Evolutionary conservation across 345 rosid species (phyloP).

Genomic region (Nasturtium officinale): DNA sequence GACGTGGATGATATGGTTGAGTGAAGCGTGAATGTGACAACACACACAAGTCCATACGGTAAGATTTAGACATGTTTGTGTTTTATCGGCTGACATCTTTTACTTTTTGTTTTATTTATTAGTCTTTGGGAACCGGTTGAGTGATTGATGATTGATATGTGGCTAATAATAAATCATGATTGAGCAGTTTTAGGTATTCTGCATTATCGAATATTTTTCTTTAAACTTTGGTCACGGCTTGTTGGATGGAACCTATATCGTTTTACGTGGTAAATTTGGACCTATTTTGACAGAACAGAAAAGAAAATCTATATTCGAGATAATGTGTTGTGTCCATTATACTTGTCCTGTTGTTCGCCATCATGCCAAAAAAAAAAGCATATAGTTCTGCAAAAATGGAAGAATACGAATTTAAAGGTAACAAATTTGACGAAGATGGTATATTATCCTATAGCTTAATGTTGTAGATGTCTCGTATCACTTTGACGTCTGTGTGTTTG

Average conservation of each 20-base stretch:
- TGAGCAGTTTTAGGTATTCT: not conserved
- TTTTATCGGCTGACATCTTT: constrained; percentile 23
- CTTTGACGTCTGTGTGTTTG: constrained; percentile 5
- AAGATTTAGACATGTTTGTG: constrained; percentile 19
- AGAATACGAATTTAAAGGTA: not conserved
- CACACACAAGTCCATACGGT: not conserved
- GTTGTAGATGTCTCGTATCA: constrained; percentile 13
- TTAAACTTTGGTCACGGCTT: constrained; percentile 9
- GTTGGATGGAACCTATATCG: not conserved
- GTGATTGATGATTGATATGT: constrained; percentile 18
- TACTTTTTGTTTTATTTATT: constrained; percentile 10
- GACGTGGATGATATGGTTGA: not conserved
- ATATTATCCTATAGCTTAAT: not conserved
- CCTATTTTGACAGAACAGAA: not conserved
- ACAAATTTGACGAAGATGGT: not conserved
- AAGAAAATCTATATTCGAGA: constrained; percentile 24
- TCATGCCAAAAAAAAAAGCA: constrained; percentile 6
- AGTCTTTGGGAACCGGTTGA: constrained; percentile 23
- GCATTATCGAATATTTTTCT: constrained; percentile 1
- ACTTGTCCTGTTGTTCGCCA: constrained; percentile 27
- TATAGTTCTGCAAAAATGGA: not conserved
- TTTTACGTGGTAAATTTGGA: constrained; percentile 17
- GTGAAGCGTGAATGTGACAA: constrained; percentile 23
- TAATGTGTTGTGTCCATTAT: constrained; percentile 7
- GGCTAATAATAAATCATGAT: not conserved